phyloP scores from a whole-genome alignment of 2,329 filamentous ascomycete species.

The Ophiocordyceps camponoti-leonardi region DNA sequence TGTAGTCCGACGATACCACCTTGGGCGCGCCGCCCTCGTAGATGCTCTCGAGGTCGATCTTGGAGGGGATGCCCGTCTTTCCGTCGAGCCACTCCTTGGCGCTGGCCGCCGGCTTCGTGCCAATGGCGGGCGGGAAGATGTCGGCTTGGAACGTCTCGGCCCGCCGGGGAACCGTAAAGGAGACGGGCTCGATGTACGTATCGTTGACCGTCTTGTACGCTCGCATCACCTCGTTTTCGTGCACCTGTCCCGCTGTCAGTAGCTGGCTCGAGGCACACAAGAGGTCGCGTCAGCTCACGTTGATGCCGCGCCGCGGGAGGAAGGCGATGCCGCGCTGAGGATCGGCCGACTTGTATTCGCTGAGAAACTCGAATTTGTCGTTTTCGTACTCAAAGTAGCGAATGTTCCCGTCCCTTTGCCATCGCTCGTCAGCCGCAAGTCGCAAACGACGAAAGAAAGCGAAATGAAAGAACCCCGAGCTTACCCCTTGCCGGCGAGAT shows the following conservation, averaged over 20 bases:
- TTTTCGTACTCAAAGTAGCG: constrained; percentile 98
- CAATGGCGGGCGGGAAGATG: constrained; percentile 78
- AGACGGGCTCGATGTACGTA: constrained; percentile 84
- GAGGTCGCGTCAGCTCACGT: constrained; percentile 32
- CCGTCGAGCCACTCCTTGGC: constrained; percentile 73
- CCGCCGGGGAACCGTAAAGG: constrained; percentile 87
- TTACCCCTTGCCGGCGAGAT: constrained; percentile 92
- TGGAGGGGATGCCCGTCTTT: constrained; percentile 68
- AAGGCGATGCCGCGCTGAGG: constrained; percentile 92
- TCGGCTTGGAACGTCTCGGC: constrained; percentile 94
- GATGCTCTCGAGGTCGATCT: constrained; percentile 84
- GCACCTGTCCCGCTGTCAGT: constrained; percentile 35
- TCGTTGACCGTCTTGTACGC: constrained; percentile 97
- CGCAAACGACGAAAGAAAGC: neutral
- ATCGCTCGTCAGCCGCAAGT: constrained; percentile 3
- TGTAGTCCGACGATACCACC: constrained; percentile 57
- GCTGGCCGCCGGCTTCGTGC: constrained; percentile 64
- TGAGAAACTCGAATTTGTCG: constrained; percentile 95
- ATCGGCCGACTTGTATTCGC: constrained; percentile 92
- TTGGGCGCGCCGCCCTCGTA: constrained; percentile 72
- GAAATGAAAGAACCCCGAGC: constrained; percentile 9
- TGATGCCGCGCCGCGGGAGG: constrained; percentile 84
- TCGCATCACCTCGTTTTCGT: constrained; percentile 92
- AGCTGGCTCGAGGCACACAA: neutral
- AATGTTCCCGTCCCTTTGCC: constrained; percentile 78